Evolutionary conservation across 805 yeast genomes (phyloP), one percentile per base, ranked within the genome.

Genomic region (Torulaspora indica): DNA sequence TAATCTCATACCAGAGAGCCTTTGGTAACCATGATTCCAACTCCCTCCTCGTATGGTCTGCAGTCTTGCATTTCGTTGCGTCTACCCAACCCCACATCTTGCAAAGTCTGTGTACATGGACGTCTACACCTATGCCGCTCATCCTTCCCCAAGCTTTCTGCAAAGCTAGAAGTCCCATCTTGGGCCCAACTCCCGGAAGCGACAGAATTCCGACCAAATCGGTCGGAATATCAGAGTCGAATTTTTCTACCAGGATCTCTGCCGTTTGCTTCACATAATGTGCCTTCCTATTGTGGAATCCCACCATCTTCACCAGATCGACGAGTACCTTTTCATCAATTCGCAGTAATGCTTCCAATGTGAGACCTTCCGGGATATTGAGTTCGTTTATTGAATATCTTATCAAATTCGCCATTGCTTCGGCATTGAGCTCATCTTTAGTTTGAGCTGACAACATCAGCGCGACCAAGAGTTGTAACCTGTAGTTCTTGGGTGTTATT

Each of bases 141-240:
- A 81, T 69, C 33, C 72, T 69, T 15, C 69, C 68, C 96, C 96
- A 89, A 0, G 93, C 95, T 32, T 78, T 76, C 56, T 88, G 95
- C 46, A 88, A 68, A 1, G 90, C 72, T 31, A 90, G 66, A 60
- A 77, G 84, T 0, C 95, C 95, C 98, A 90, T 90, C 61, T 90
- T 90, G 7, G 96, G 96, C 0, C 98, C 98, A 2, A 90, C 95
- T 0, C 98, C 98, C 0, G 96, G 96, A 25, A 90, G 67, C 0
- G 75, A 63, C 4, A 76, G 71, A 40, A 90, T 71, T 0, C 82
- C 90, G 5, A 75, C 79, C 7, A 58, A 85, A 72, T 2, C 81
- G 73, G 46, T 74, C 0, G 98, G 98, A 3, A 91, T 74, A 52
- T 89, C 96, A 6, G 80, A 79, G 8, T 69, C 67, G 58, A 72